phyloP scores from a whole-genome alignment of 1,284 basidiomycete genomes.

The Fomitopsis betulina region DNA sequence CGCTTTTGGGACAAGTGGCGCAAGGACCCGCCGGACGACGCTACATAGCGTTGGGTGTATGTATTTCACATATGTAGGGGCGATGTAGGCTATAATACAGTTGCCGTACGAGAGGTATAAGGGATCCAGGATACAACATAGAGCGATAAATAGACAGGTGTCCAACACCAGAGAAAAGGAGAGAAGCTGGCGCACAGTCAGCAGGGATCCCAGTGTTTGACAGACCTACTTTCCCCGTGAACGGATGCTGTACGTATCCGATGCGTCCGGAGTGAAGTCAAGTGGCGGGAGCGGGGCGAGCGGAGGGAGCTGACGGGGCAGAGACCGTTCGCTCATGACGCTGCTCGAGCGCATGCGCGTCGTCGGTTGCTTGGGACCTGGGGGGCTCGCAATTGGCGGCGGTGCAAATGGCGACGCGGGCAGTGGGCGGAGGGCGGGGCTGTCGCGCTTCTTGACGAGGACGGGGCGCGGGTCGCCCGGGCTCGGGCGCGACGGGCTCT shows the following conservation, averaged over 20 bases:
- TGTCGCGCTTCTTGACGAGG: constrained; percentile 20
- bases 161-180: background rate
- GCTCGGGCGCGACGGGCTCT: constrained; percentile 3
- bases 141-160: background rate
- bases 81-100: background rate
- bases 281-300: constrained; percentile 20
- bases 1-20: constrained; percentile 26
- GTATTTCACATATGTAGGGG: background rate
- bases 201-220: background rate
- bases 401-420: constrained; percentile 18
- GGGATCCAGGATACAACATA: background rate
- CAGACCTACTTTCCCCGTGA: background rate
- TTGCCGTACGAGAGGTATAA: background rate
- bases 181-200: background rate
- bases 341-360: constrained; percentile 18
- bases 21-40: constrained; percentile 18
- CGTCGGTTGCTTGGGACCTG: constrained; percentile 3
- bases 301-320: constrained; percentile 18
- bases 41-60: background rate
- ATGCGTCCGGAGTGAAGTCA: background rate
- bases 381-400: constrained; percentile 1
- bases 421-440: constrained; percentile 20
- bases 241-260: background rate
- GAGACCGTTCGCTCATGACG: constrained; percentile 16
- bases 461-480: constrained; percentile 8